phyloP scores from a whole-genome alignment of 805 yeast species.

The Candida broadrunensis region DNA sequence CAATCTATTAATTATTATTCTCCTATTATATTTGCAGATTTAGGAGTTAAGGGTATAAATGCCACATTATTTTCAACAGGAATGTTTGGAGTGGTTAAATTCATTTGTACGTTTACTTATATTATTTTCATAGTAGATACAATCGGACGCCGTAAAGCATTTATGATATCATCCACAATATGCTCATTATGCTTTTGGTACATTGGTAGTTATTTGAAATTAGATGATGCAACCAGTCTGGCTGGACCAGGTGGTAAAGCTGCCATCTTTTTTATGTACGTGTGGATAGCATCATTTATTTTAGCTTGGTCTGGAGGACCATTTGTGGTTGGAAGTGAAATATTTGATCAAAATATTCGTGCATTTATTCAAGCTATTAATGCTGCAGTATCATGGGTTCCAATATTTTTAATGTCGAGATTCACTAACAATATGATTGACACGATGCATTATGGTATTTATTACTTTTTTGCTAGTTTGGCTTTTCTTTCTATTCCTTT shows the following conservation, averaged over 20 bases:
- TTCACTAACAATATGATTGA: conserved; percentile 32
- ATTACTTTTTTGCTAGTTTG: conserved; percentile 34
- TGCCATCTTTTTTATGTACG: conserved; percentile 39
- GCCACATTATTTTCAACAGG: conserved; percentile 38
- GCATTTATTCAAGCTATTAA: conserved; percentile 39
- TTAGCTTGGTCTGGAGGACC: conserved; percentile 42
- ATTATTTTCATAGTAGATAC: conserved; percentile 34
- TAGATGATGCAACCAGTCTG: conserved; percentile 27
- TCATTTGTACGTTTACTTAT: conserved; percentile 30
- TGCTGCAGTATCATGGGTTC: conserved; percentile 40
- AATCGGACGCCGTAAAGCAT: conserved; percentile 33
- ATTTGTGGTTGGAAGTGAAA: conserved; percentile 37
- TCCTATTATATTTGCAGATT: conserved; percentile 30
- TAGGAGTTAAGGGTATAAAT: conserved; percentile 37
- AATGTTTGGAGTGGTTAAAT: conserved; percentile 38
- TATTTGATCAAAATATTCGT: conserved; percentile 38
- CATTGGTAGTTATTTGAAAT: conserved; percentile 33
- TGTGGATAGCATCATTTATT: conserved; percentile 40
- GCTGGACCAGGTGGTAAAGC: conserved; percentile 40
- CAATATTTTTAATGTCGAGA: conserved; percentile 35
- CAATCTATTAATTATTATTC: conserved; percentile 39
- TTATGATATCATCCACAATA: conserved; percentile 31
- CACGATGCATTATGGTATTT: conserved; percentile 33
- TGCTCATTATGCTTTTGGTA: conserved; percentile 39
- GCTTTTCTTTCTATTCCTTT: conserved; percentile 33